Base-by-base conservation (phyloP, 2,329 filamentous ascomycete species). In the Microdochium trichocladiopsis region DNA sequence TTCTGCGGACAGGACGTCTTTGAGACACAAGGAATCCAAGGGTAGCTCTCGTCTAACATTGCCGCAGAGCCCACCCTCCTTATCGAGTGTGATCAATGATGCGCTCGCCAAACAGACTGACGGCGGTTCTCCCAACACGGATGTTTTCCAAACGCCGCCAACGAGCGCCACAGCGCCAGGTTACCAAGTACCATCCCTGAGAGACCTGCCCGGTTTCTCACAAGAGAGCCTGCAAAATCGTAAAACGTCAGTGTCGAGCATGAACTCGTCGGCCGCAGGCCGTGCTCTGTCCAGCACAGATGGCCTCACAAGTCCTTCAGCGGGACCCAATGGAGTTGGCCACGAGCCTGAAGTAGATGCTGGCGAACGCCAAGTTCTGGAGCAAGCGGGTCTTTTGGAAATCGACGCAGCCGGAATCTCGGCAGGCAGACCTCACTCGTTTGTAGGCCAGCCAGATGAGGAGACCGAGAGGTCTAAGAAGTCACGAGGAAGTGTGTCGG, bases 331-430 rank as follows among this genome's bases (percentile, higher is more conserved):
- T 21, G 61, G 63, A n/a, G 62, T 63, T 18, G 63, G 71, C 8
- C 64, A 69, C 16, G 61, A 72, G 50, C 64, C 75, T 24, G 79
- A 80, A 33, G 74, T 80, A 24, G 86, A 89, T 61, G 84, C 84
- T 3, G 78, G 78, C 9, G 88, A 91, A 63, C 80, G 83, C 54
- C 82, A 83, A 41, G 71, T 90, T 4, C 70, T 90, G 25, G 79
- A 84, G 57, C 82, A 90, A 64, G 77, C 83, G 6, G 87, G 87
- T 1, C 72, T 90, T 22, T 67, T 88, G 23, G 78, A 81, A 41
- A 59, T 66, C 24, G 68, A 68, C 37, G 71, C 66, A 9, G 66
- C 69, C 2, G 63, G 64, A 11, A 71, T 73, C 25, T 61, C 63
- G 6, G 12, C 41, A 21, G 41, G 16, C 6, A 21, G 41, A 45